Conservation (phyloP, 305 asterid genomes). For the Ilex paraguariensis region DNA sequence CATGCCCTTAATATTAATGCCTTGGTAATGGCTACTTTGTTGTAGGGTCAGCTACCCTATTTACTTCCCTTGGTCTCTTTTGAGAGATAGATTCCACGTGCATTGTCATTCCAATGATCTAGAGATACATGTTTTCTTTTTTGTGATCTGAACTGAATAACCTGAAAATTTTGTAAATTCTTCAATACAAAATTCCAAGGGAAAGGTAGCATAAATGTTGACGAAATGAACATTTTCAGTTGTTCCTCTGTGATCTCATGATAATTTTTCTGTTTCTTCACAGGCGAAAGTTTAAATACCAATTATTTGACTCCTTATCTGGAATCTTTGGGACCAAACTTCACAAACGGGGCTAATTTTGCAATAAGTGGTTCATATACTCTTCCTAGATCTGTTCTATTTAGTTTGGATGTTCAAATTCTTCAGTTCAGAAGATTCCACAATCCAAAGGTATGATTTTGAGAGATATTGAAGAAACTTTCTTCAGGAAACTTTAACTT, state of each 20-base stretch:
- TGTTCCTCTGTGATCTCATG: not conserved
- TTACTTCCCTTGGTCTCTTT: too few species aligned
- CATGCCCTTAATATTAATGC: too few species aligned
- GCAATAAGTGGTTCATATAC: slow-evolving; percentile 15
- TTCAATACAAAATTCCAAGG: not conserved
- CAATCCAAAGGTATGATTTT: slow-evolving; percentile 29
- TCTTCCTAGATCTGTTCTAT: slow-evolving; percentile 16
- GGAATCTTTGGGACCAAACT: slow-evolving; percentile 14
- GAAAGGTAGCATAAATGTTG: not conserved
- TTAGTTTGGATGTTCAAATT: slow-evolving; percentile 11
- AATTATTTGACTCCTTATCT: slow-evolving; percentile 13
- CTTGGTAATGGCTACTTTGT: too few species aligned
- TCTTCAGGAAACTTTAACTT: not conserved
- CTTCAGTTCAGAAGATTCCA: slow-evolving; percentile 15
- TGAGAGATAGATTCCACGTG: too few species aligned
- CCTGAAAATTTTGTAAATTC: too few species aligned
- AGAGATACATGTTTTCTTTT: too few species aligned
- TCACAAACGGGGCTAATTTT: slow-evolving; percentile 14
- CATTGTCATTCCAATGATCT: too few species aligned
- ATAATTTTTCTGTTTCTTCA: not conserved
- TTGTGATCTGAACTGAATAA: too few species aligned
- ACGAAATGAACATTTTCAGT: not conserved
- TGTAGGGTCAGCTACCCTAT: too few species aligned
- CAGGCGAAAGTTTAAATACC: slow-evolving; percentile 15
- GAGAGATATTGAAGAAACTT: not conserved